Base-by-base conservation (phyloP, 805 yeast genomes). In the Maudiozyma bulderi region DNA sequence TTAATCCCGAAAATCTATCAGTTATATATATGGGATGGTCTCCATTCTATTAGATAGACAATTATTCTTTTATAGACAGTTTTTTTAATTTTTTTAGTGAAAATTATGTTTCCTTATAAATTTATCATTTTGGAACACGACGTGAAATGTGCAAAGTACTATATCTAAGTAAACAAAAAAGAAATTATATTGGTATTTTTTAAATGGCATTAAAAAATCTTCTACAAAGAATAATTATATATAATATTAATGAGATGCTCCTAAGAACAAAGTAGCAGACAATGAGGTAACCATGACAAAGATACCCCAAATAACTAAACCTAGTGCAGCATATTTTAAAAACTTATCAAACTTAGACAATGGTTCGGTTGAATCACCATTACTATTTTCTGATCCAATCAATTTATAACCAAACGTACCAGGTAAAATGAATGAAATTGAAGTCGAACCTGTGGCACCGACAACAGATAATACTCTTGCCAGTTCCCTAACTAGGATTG, bases 21-120 rank as follows among this genome's bases (percentile, higher is more conserved):
- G 64, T 82, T 29, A 78, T 93, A 5, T 93, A 80, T 61, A 73
- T 80, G 60, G 97, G 97, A 2, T 84, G 95, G 96, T 73, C 85
- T 40, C 89, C 93, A 20, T 86, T 84, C 58, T 80, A 76, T 54
- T 84, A 54, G 58, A 35, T n/a, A n/a, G 7, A 35, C 11, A 13
- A 14, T 20, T 14, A 20, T n/a, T n/a, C n/a, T n/a, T n/a, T n/a
- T 15, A 20, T 29, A n/a, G 6, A 15, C 13, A 38, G 8, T 14
- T 4, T 32, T 44, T 43, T 32, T 43, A 8, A 20, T 33, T 32
- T 33, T 13, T 14, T 40, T 9, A 5, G 8, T 11, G 30, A 11
- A 14, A 40, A 40, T 35, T 35, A 35, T 35, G 38, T 35, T 35
- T 35, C 11, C 38, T 35, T n/a, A 3, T n/a, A n/a, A 35, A 35